A percentile compares a stretch with the other conserved stretches of the same genome.
These are phyloP conservation scores for Aspergillus texensis DNA, from an alignment of 2,329 filamentous ascomycete species.

Conservation along the genomic window DNA sequence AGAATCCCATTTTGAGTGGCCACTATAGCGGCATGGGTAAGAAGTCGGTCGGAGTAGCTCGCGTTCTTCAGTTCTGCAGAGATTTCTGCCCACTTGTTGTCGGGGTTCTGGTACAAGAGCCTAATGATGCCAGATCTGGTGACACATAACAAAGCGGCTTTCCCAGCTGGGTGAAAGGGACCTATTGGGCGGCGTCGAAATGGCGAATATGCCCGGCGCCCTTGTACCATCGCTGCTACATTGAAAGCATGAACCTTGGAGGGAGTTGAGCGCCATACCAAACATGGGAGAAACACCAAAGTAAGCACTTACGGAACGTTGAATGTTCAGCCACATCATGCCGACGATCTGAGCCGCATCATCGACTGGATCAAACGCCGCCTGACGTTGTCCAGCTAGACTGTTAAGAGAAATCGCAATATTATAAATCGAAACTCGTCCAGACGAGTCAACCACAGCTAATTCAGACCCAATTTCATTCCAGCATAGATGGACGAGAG, in stretches of 20 bases:
- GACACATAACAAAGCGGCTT: slow-evolving; percentile 75
- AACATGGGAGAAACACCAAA: slow-evolving; percentile 21
- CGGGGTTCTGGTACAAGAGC: slow-evolving; percentile 76
- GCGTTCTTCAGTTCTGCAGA: slow-evolving; percentile 74
- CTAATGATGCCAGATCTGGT: slow-evolving; percentile 74
- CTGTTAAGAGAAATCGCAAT: slow-evolving; percentile 74
- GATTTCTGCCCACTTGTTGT: slow-evolving; percentile 70
- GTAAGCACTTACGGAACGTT: slow-evolving; percentile 48
- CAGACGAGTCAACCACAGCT: slow-evolving; percentile 77
- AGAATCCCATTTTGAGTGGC: slow-evolving; percentile 66
- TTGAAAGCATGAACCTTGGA: slow-evolving; percentile 49
- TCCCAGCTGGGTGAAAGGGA: slow-evolving; percentile 68
- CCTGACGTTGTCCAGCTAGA: slow-evolving; percentile 63
- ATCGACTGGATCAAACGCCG: slow-evolving; percentile 69
- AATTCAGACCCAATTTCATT: slow-evolving; percentile 76
- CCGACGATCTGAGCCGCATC: slow-evolving; percentile 80
- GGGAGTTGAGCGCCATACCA: slow-evolving; percentile 9
- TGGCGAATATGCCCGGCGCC: slow-evolving; percentile 70
- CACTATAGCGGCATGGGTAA: slow-evolving; percentile 77
- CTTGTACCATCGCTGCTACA: slow-evolving; percentile 64
- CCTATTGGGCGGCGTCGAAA: slow-evolving; percentile 67
- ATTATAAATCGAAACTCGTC: slow-evolving; percentile 73
- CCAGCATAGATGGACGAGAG: slow-evolving; percentile 81
- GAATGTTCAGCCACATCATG: slow-evolving; percentile 76
- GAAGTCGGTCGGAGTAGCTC: slow-evolving; percentile 70